Evolutionary conservation across 1,139 yeast genomes (phyloP).

Genomic region (Blastobotrys niveus): DNA sequence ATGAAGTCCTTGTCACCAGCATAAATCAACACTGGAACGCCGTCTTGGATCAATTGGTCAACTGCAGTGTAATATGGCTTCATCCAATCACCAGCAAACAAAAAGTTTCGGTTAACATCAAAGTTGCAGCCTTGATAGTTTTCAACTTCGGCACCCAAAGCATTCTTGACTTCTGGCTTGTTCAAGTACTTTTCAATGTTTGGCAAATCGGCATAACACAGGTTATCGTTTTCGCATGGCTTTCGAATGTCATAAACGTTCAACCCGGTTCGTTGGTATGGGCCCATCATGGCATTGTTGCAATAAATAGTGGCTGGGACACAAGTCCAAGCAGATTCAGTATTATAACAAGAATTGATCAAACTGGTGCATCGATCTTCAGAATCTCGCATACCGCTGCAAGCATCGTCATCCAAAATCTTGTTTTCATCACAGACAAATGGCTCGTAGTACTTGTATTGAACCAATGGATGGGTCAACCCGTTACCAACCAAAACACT

Average conservation of each 20-base stretch:
- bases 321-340: slow-evolving; percentile 45
- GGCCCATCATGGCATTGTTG: slow-evolving; percentile 48
- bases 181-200: slow-evolving; percentile 57
- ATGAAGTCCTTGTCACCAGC: slow-evolving; percentile 89
- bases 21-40: slow-evolving; percentile 70
- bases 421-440: slow-evolving; percentile 88
- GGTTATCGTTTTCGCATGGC: slow-evolving; percentile 47
- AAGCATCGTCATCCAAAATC: slow-evolving; percentile 55
- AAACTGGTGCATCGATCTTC: slow-evolving; percentile 55
- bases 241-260: slow-evolving; percentile 66
- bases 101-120: slow-evolving; percentile 51
- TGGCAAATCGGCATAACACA: slow-evolving; percentile 56
- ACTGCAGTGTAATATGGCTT: slow-evolving; percentile 63
- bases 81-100: slow-evolving; percentile 54
- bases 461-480: slow-evolving; percentile 68
- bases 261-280: slow-evolving; percentile 54
- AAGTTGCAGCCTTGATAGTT: slow-evolving; percentile 52
- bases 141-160: slow-evolving; percentile 55
- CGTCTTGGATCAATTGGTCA: slow-evolving; percentile 51
- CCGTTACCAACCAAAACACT: slow-evolving; percentile 83
- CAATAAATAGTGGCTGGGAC: slow-evolving; percentile 78
- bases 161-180: slow-evolving; percentile 50
- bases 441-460: slow-evolving; percentile 64
- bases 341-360: slow-evolving; percentile 48
- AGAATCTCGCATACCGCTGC: slow-evolving; percentile 49